A percentile compares a stretch with the other conserved stretches of the same genome.
Conservation (phyloP, 805 yeast genomes). For the Spathaspora gorwiae region DNA sequence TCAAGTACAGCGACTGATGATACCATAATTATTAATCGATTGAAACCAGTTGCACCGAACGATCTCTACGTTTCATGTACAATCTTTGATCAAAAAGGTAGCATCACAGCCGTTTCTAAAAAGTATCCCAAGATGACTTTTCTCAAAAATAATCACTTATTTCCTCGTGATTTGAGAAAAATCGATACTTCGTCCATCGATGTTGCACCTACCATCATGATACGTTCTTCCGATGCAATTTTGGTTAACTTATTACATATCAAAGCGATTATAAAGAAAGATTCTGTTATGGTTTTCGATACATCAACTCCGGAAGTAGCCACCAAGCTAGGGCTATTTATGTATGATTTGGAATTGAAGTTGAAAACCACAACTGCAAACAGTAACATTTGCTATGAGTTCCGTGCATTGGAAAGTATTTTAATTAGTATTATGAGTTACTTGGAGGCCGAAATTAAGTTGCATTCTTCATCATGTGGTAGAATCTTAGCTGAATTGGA, state of each 20-base stretch:
- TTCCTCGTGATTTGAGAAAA: conserved; percentile 83
- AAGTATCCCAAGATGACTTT: conserved; percentile 72
- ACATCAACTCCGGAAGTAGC: conserved; percentile 66
- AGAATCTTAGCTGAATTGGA: conserved; percentile 66
- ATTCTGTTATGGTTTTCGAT: conserved; percentile 81
- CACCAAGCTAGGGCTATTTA: conserved; percentile 64
- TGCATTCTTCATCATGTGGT: conserved; percentile 56
- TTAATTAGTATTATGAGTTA: conserved; percentile 75
- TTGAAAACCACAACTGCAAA: conserved; percentile 31
- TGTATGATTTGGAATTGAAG: conserved; percentile 80
- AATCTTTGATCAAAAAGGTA: conserved; percentile 66
- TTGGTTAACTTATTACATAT: conserved; percentile 81
- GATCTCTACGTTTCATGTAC: conserved; percentile 71
- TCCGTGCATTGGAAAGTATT: conserved; percentile 77
- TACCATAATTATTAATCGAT: not conserved
- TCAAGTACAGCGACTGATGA: not conserved
- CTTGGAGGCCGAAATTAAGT: conserved; percentile 68
- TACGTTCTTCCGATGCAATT: conserved; percentile 67
- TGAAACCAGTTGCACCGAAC: conserved; percentile 45
- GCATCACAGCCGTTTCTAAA: conserved; percentile 62
- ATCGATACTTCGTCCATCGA: conserved; percentile 72
- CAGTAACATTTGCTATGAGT: conserved; percentile 49
- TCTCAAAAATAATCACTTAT: conserved; percentile 63
- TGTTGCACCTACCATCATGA: conserved; percentile 85
- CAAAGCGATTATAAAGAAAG: conserved; percentile 80